Evolutionary conservation across 2,329 filamentous ascomycete genomes (phyloP).

Genomic region (Zarea fungicola): DNA sequence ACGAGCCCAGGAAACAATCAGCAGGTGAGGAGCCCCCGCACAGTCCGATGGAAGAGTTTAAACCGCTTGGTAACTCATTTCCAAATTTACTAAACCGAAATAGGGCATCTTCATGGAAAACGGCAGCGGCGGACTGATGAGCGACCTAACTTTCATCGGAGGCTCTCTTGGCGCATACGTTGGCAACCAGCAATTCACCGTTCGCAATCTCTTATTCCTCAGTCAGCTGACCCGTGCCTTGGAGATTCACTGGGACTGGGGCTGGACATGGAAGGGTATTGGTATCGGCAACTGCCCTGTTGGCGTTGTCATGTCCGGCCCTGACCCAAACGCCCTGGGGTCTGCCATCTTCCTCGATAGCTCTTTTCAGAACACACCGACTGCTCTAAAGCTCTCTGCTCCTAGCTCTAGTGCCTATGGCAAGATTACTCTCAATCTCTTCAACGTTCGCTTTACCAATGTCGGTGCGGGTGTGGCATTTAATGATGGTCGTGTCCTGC

Average conservation of each 20-base stretch:
- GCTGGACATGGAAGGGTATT: neutral
- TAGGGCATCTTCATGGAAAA: slow-evolving; percentile 10
- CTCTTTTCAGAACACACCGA: neutral
- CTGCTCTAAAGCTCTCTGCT: no score
- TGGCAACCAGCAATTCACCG: slow-evolving; percentile 8
- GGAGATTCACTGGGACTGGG: neutral
- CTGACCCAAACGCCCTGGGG: neutral
- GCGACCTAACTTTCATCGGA: neutral
- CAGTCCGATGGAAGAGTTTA: no score
- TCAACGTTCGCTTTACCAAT: no score
- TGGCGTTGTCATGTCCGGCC: neutral
- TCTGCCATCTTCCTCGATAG: neutral
- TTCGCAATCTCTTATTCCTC: slow-evolving; percentile 22
- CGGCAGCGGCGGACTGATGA: neutral
- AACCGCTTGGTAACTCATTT: no score
- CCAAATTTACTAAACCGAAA: neutral
- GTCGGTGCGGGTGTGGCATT: neutral
- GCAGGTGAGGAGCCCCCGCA: neutral
- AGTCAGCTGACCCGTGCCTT: slow-evolving; percentile 20
- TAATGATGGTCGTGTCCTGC: neutral
- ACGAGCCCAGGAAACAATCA: slow-evolving; percentile 8
- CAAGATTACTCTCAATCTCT: neutral
- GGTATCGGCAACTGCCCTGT: neutral
- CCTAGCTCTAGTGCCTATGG: neutral
- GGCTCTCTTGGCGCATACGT: neutral